These are phyloP conservation scores for Ascochyta lentis DNA, from an alignment of 2,329 filamentous ascomycete genomes.

Conservation along the genomic window DNA sequence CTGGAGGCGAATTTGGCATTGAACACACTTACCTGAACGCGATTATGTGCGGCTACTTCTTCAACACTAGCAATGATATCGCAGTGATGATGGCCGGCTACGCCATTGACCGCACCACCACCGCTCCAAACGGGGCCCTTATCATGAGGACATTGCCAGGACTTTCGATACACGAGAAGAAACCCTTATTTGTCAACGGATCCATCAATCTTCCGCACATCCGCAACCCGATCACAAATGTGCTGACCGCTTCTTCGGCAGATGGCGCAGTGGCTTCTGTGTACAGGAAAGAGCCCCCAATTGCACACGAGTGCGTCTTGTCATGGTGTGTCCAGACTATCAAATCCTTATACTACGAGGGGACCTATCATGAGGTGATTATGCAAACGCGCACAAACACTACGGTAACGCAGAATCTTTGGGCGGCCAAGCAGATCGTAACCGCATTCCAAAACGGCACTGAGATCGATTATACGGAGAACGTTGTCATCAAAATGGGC, in stretches of 20 bases:
- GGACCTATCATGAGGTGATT: constrained; percentile 27
- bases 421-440: not conserved
- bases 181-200: too few relatives aligned
- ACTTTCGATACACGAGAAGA: too few relatives aligned
- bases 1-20: too few relatives aligned
- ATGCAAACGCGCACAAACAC: constrained; percentile 8
- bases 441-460: not conserved
- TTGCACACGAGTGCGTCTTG: constrained; percentile 28
- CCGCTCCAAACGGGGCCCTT: too few relatives aligned
- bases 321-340: constrained; percentile 39
- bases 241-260: constrained; percentile 12
- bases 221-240: too few relatives aligned
- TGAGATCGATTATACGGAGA: not conserved
- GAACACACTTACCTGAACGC: too few relatives aligned
- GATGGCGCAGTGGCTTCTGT: constrained; percentile 14
- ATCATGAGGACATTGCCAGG: too few relatives aligned
- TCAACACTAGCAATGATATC: too few relatives aligned
- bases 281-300: constrained; percentile 15
- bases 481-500: constrained; percentile 1
- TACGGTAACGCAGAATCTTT: constrained; percentile 13
- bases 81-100: too few relatives aligned
- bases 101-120: too few relatives aligned
- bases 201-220: too few relatives aligned
- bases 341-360: constrained; percentile 25
- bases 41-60: too few relatives aligned